phyloP scores from a whole-genome alignment of 805 yeast species.

The Jamesozyma spencerorum region DNA sequence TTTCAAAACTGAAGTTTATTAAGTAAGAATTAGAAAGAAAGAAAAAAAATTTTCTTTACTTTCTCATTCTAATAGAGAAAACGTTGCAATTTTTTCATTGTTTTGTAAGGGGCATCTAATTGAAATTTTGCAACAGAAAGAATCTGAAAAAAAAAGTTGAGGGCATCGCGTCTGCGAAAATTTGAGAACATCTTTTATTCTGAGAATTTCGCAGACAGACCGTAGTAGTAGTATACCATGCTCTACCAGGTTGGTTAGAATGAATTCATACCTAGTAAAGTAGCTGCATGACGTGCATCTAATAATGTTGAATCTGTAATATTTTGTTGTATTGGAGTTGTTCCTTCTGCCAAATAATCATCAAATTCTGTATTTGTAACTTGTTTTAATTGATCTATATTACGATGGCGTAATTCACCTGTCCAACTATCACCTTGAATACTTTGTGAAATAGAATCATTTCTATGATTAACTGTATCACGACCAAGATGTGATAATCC shows the following conservation, averaged over 20 bases:
- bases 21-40: no score
- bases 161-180: no score
- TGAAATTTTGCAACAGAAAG: no score
- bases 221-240: no score
- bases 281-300: conserved; percentile 80
- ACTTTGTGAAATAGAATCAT: conserved; percentile 34
- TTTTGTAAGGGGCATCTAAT: no score
- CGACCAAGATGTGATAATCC: conserved; percentile 74
- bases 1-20: no score
- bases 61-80: no score
- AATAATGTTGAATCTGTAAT: conserved; percentile 27
- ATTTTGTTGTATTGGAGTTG: background rate
- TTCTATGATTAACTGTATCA: conserved; percentile 25
- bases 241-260: background rate
- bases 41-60: no score
- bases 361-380: conserved; percentile 24
- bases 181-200: no score
- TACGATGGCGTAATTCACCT: conserved; percentile 37
- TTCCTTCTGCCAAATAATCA: conserved; percentile 5
- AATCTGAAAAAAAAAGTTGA: no score
- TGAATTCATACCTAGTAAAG: conserved; percentile 65
- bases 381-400: conserved; percentile 9
- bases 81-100: no score
- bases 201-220: no score
- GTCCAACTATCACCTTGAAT: conserved; percentile 50